phyloP scores from a whole-genome alignment of 257 asterid genomes.

The Rehmannia glutinosa region DNA sequence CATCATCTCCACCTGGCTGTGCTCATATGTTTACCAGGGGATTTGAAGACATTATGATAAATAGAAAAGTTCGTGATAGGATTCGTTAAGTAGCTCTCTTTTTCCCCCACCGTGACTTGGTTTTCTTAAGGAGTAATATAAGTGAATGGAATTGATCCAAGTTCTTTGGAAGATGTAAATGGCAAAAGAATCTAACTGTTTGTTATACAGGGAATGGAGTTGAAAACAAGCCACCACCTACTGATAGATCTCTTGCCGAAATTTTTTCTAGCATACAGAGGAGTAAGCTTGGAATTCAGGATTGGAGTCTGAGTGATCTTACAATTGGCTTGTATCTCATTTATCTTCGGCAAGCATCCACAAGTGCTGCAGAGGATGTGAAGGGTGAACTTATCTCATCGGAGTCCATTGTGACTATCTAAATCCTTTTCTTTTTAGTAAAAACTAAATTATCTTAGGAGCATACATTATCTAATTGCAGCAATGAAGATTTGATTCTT shows the following conservation, averaged over 20 bases:
- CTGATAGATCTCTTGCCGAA: constrained; percentile 63
- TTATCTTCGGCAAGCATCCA: constrained; percentile 85
- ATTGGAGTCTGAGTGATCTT: constrained; percentile 94
- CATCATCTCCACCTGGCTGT: too few species aligned
- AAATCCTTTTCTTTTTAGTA: background rate
- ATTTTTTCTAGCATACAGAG: constrained; percentile 76
- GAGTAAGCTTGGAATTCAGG: constrained; percentile 88
- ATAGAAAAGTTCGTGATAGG: too few species aligned
- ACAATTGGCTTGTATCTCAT: constrained; percentile 86
- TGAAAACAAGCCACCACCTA: constrained; percentile 54
- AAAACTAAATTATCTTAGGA: background rate
- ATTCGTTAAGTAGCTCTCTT: too few species aligned
- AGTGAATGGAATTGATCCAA: too few species aligned
- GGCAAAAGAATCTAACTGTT: background rate
- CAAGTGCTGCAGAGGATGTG: constrained; percentile 53
- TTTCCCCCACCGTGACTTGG: too few species aligned
- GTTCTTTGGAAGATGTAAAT: background rate
- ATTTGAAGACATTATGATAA: too few species aligned
- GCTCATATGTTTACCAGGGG: too few species aligned
- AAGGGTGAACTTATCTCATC: constrained; percentile 72
- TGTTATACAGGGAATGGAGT: constrained; percentile 48
- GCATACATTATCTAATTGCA: background rate
- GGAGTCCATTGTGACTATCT: constrained; percentile 56
- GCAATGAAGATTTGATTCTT: background rate
- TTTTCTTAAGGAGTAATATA: too few species aligned